Conservation (phyloP, 371 early-diverging fungal genomes). For the Syncephalastrum contaminatum region DNA sequence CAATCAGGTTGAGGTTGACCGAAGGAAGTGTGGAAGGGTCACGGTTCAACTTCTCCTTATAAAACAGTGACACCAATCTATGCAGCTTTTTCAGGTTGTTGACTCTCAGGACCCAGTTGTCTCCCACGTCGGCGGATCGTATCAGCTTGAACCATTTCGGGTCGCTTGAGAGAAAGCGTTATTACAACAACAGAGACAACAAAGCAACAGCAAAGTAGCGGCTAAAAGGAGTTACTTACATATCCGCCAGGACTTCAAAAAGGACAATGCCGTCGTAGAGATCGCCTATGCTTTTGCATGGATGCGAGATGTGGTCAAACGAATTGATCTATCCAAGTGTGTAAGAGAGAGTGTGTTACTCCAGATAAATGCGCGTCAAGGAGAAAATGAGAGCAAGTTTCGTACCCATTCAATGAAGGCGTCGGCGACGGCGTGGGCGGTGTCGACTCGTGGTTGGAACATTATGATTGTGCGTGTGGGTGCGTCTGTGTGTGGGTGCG, state of each 20-base stretch:
- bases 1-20: constrained; percentile 80
- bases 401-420: constrained; percentile 20
- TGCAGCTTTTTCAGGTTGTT: constrained; percentile 89
- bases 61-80: constrained; percentile 79
- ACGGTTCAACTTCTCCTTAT: constrained; percentile 78
- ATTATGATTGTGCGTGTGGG: neutral
- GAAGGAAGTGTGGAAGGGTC: constrained; percentile 45
- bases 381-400: neutral
- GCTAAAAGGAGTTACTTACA: constrained; percentile 57
- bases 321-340: constrained; percentile 63
- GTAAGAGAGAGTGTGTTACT: neutral
- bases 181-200: neutral
- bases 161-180: constrained; percentile 57
- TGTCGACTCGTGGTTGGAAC: constrained; percentile 1
- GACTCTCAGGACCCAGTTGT: constrained; percentile 92
- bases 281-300: constrained; percentile 62
- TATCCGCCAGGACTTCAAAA: constrained; percentile 79
- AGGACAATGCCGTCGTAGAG: constrained; percentile 79
- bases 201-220: neutral
- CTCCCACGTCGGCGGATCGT: constrained; percentile 73
- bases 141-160: constrained; percentile 84
- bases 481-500: too few species aligned
- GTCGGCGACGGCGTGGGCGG: constrained; percentile 13
- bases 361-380: neutral
- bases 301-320: constrained; percentile 65